Evolutionary conservation across 495 filamentous ascomycete genomes (phyloP), one percentile per base, ranked within the genome.

Genomic region (Penicillium desertorum): DNA sequence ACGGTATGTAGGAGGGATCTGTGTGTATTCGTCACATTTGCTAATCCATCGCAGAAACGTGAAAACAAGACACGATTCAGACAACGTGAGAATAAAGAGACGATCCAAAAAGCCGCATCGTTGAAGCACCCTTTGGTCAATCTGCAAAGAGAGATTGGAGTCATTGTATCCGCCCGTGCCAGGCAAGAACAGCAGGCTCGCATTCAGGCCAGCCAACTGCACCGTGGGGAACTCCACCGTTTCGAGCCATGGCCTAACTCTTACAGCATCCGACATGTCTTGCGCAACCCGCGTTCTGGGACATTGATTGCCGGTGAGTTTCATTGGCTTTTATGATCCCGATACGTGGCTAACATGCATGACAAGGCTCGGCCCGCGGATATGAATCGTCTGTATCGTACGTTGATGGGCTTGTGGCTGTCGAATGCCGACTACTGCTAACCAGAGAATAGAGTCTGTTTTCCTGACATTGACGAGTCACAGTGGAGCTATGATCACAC

Each of bases 251-350:
- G 68, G 66, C 65, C 66, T 2, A 61, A 60, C 19, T 58, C 66
- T 10, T 72, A 65, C 42, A 64, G 61, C 5, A 70, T 79, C 39
- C 58, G 62, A n/a, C 64, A 76, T 54, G 61, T 77, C 25, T 20
- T 75, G 54, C 71, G 74, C 8, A 69, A 73, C 54, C 67, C 68
- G 16, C 53, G 57, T 22, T 73, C 73, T 17, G 75, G 75, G 30
- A 65, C 64, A 52, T 55, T 79, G 50, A 66, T 77, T 63, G 66
- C 70, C 20, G 68, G 76, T 76, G 57, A 53, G 69, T 67, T n/a
- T 27, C 22, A 23, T 16, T 49, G 32, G 30, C 7, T 23, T 19
- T 29, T 29, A 16, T 25, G 43, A 17, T 19, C 44, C 9, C 34
- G 25, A 44, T 10, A 17, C 42, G 34, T 29, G 45, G 44, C 61